phyloP scores from a whole-genome alignment of 2,329 filamentous ascomycete species.

The Talaromyces sp. region DNA sequence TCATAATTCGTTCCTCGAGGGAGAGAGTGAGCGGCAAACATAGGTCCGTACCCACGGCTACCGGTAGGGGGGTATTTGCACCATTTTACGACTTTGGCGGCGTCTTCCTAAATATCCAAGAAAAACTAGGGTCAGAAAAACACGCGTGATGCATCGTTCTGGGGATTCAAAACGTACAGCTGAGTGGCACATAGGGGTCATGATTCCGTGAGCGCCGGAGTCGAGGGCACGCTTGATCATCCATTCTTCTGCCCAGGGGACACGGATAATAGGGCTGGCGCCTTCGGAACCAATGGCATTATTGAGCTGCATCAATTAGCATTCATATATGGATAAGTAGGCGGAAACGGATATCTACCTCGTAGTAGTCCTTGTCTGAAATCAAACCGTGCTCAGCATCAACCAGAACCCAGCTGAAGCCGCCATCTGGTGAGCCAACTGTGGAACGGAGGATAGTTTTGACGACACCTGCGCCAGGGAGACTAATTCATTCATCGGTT shows the following conservation, averaged over 20 bases:
- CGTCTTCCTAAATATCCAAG: constrained; percentile 42
- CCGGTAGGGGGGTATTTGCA: constrained; percentile 57
- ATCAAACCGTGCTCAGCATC: constrained; percentile 18
- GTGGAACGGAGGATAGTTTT: constrained; percentile 17
- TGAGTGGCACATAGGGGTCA: constrained; percentile 37
- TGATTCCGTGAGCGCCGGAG: constrained; percentile 57
- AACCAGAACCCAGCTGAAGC: constrained; percentile 16
- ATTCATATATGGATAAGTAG: neutral
- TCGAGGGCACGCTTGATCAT: constrained; percentile 52
- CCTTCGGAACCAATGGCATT: constrained; percentile 44
- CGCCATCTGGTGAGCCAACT: constrained; percentile 5
- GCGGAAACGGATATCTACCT: neutral
- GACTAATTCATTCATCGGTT: neutral
- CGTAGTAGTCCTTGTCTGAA: constrained; percentile 16
- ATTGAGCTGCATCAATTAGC: constrained; percentile 53
- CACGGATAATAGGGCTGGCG: constrained; percentile 45
- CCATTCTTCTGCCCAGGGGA: constrained; percentile 39
- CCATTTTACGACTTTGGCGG: constrained; percentile 48
- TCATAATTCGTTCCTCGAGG: constrained; percentile 49
- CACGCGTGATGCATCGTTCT: constrained; percentile 27
- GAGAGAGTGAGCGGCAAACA: constrained; percentile 48
- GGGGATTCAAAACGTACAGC: constrained; percentile 28
- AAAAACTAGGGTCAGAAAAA: constrained; percentile 44
- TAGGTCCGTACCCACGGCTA: constrained; percentile 55
- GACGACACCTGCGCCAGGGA: constrained; percentile 12